Base-by-base conservation (phyloP, 1,284 basidiomycete genomes). In the Exobasidium rhododendri region DNA sequence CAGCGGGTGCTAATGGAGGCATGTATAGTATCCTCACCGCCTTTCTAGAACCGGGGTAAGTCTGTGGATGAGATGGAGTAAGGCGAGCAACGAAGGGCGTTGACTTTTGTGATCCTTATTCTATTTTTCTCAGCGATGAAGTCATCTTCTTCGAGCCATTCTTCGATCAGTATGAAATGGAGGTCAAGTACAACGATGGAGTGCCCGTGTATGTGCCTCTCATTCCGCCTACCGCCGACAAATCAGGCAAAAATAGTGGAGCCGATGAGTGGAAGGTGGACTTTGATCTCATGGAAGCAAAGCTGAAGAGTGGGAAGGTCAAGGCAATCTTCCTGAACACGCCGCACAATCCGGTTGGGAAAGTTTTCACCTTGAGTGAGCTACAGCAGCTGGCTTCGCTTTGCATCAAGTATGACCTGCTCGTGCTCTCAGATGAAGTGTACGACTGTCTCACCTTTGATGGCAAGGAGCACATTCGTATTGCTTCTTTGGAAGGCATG, bases 101-200 rank as follows among this genome's bases (percentile, higher is more conserved):
- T n/a, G n/a, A n/a, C n/a, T n/a, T 40, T 40, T 40, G 35, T 40
- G 35, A 7, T 17, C 17, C 51, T 29, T 4, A 30, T 0, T 94
- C 94, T 82, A 81, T 93, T 52, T 87, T 94, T 66, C 84, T 86
- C 40, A 92, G 89, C 6, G 96, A 98, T 79, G 94, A 97, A 81
- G 96, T 98, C 64, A 94, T 99, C 80, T 88, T 97, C 85, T 94
- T 98, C 76, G 96, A 98, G 82, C 94, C 81, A 35, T 72, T 92
- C 84, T 97, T 97, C 77, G 94, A 97, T 79, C 96, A 98, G 81
- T 98, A 97, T 82, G 86, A 74, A 45, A 74, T 71, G 31, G 77
- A 80, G 52, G 68, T 76, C 90, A 65, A 66, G 4, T 80, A 75
- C 65, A 70, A 73, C 31, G 74, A 89, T 31, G 94, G 92, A 51